Base-by-base conservation (phyloP, 2,329 filamentous ascomycete genomes). In the Huntiella omanensis region DNA sequence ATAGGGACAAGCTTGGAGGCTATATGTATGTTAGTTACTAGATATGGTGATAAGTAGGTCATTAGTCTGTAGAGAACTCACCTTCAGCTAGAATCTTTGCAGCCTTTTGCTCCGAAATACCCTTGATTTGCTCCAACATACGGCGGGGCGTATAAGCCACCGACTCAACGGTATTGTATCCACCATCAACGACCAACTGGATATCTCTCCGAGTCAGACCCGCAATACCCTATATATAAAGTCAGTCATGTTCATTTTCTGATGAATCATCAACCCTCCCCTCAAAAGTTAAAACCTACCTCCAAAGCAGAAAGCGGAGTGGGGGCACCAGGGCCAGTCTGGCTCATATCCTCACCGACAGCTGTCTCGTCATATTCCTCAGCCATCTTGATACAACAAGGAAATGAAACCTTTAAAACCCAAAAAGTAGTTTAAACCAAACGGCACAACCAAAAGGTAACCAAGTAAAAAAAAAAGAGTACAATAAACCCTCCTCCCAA, bases 61-160 rank as follows among this genome's bases (percentile, higher is more conserved):
- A 39, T 54, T 49, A 50, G 43, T 55, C 38, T 52, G 49, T 1
- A 5, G 6, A 2, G 8, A 28, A 38, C 64, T 53, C 61, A 88
- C 87, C 87, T 69, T 96, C 91, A 11, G 75, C 77, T 22, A 98
- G 68, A 36, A 98, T 78, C 59, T 96, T 96, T 33, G 75, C 78
- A 2, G 92, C 91, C 60, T 98, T 98, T 58, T 92, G 83, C 63
- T 96, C 88, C 1, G 91, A 98, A 33, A 98, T 94, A 48, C 91
- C 91, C 62, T 96, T 98, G 63, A 98, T 88, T 60, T 92, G 85
- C 61, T 98, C 88, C 13, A 98, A 66, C 48, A 80, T 68, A 57
- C 88, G 76, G 45, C 73, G 82, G 59, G 91, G 75, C 3, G 76
- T 96, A 59, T 98, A 98, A 43, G 91, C 91, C 50, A 98, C 82